Evolutionary conservation across 345 rosid species (phyloP), one percentile per base, ranked within the genome.

Genomic region (Linum usitatissimum): DNA sequence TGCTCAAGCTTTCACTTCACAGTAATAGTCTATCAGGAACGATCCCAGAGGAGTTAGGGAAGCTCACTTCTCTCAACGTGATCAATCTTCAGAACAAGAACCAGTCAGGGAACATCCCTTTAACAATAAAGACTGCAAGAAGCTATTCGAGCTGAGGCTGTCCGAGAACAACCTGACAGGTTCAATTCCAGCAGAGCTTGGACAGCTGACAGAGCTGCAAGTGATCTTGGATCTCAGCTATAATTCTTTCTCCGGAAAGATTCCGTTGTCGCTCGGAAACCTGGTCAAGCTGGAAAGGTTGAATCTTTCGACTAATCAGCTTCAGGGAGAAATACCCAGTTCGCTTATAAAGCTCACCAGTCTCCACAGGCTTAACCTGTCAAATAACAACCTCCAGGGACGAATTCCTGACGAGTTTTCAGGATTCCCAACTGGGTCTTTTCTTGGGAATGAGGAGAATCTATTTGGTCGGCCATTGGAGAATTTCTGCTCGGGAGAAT

Each of bases 141-240:
- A 88, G 70, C 88, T 91, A 23, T 88, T 73, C 30, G 93, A 88
- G 63, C 78, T 91, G 59, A 81, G 91, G 70, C 84, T 88, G 9
- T 79, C 90, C 0, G 84, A 82, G 62, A 91, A 91, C 64, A 60
- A 38, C 53, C 64, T 91, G 42, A 76, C 85, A 8, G 96, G 92
- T 53, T 60, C 80, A 5, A 84, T 88, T 60, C 96, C 98, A 0
- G 36, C 80, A 3, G 98, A 82, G 73, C 70, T 91, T 6, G 96
- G 96, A 61, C 75, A 31, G 51, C 71, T 91, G 55, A 84, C 87
- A 28, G 95, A 88, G 62, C 78, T 91, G 45, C 96, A 91, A 76
- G 93, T 86, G 59, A 83, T 78, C 65, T 59, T 91, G 64, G 98
- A 91, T 62, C 74, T 88, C 59, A 88, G 98, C 68, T 71, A 68